Evolutionary conservation across 805 yeast genomes (phyloP), one percentile per base, ranked within the genome.

Genomic region (Lachancea mirantina): DNA sequence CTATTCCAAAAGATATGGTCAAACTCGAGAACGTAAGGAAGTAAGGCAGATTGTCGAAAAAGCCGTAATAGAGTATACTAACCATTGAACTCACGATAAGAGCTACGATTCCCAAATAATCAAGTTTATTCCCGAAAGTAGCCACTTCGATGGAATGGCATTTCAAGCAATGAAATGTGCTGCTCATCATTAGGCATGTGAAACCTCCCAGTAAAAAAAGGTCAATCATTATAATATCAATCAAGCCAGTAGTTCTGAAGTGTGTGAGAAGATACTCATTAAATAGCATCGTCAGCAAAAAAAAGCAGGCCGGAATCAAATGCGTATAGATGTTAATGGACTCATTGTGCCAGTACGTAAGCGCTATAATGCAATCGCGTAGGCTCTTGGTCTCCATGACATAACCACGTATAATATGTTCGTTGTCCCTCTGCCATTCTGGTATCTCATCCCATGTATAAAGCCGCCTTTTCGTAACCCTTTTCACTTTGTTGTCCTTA

Each of bases 351-450:
- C 78, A 32, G 45, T 74, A 77, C 7, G 63, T 46, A 25, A 81
- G 55, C 10, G 82, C 70, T 18, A 57, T 37, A 8, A 74, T 38
- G 34, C 78, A 72, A 23, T 50, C 57, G 21, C 32, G 31, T 39
- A 57, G 68, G 30, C 78, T 71, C 22, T 53, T 46, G 1, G 82
- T 72, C 34, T 71, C 74, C 19, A 59, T 64, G 13, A 81, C 78
- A 47, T 81, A 81, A 5, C 84, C 84, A 1, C 73, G 59, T 18
- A 62, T 47, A 23, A 81, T 80, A 47, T 55, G 77, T 42, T 74
- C 79, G 49, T 81, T 81, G 46, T 81, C 89, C 38, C 68, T 65
- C 47, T 79, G 87, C 92, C 92, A 81, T 6, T 62, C 70, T 14
- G 78, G 83, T 9, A 82, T 53, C 42, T 80, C 80, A 41, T 76